Conservation (phyloP, 164 flowering plant genomes). For the Sedum album region DNA sequence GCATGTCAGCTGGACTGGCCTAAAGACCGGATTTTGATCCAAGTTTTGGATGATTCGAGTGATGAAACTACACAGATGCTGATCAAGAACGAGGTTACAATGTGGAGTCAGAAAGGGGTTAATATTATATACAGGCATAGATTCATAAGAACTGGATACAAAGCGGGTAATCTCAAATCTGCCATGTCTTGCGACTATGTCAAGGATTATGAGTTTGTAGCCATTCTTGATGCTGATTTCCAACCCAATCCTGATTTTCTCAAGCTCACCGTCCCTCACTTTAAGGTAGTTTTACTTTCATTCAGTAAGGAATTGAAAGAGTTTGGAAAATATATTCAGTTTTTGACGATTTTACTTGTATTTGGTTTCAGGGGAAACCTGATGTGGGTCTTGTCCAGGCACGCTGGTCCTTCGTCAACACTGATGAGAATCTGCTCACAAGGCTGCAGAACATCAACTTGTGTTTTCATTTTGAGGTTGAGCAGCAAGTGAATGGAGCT, state of each 20-base stretch:
- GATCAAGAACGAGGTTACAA: slow-evolving; percentile 41
- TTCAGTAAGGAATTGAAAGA: not conserved
- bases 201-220: slow-evolving; percentile 62
- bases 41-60: slow-evolving; percentile 69
- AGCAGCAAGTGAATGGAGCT: slow-evolving; percentile 76
- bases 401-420: slow-evolving; percentile 71
- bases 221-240: slow-evolving; percentile 73
- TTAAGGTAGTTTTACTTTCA: slow-evolving; percentile 35
- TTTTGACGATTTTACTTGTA: not conserved
- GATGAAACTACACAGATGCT: slow-evolving; percentile 37
- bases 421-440: slow-evolving; percentile 66
- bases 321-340: not conserved
- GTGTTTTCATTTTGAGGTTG: slow-evolving; percentile 80
- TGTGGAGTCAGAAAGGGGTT: slow-evolving; percentile 59
- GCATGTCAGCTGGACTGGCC: slow-evolving; percentile 80
- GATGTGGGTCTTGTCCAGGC: slow-evolving; percentile 67
- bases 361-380: slow-evolving; percentile 42
- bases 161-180: slow-evolving; percentile 81
- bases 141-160: slow-evolving; percentile 58
- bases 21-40: slow-evolving; percentile 49
- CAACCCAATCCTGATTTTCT: slow-evolving; percentile 72
- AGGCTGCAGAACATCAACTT: slow-evolving; percentile 71
- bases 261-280: slow-evolving; percentile 56
- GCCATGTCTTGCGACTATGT: slow-evolving; percentile 77
- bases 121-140: slow-evolving; percentile 66